phyloP scores from a whole-genome alignment of 1,139 yeast species.

The Debaryomyces sp. region DNA sequence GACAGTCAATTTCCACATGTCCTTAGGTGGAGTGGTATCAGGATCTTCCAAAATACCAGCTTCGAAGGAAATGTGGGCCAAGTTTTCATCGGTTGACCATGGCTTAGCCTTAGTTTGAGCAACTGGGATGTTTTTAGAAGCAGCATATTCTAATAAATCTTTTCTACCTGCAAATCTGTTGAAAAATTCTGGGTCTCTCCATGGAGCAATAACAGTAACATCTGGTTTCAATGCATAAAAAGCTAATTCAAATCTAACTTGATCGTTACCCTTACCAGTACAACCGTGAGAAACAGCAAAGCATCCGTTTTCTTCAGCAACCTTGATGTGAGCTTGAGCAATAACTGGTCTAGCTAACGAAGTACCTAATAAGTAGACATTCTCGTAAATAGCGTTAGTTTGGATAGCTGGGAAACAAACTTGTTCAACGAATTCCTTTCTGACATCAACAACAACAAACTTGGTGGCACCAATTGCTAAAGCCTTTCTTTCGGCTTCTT shows the following conservation, averaged over 20 bases:
- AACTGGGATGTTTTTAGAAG: slow-evolving; percentile 87
- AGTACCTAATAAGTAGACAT: slow-evolving; percentile 93
- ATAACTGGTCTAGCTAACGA: slow-evolving; percentile 98
- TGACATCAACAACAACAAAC: slow-evolving; percentile 90
- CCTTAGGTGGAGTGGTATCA: slow-evolving; percentile 97
- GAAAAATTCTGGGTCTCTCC: slow-evolving; percentile 97
- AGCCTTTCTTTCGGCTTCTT: slow-evolving; percentile 95
- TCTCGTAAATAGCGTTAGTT: slow-evolving; percentile 95
- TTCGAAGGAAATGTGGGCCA: slow-evolving; percentile 98
- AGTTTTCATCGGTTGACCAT: slow-evolving; percentile 98
- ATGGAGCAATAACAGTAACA: slow-evolving; percentile 95
- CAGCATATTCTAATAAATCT: slow-evolving; percentile 92
- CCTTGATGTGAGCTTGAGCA: slow-evolving; percentile 96
- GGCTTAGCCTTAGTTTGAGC: slow-evolving; percentile 98
- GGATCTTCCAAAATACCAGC: slow-evolving; percentile 99
- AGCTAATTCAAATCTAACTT: slow-evolving; percentile 94
- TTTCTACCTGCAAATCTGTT: slow-evolving; percentile 97
- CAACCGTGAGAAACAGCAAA: slow-evolving; percentile 98
- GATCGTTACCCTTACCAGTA: slow-evolving; percentile 99
- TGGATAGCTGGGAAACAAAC: slow-evolving; percentile 96
- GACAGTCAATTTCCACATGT: slow-evolving; percentile 98
- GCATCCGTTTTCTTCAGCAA: slow-evolving; percentile 96
- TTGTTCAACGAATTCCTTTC: slow-evolving; percentile 91
- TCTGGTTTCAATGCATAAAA: slow-evolving; percentile 98
- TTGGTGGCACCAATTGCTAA: slow-evolving; percentile 96